Evolutionary conservation across 2,329 filamentous ascomycete genomes (phyloP).

Genomic region (Venturiaceae sp.): DNA sequence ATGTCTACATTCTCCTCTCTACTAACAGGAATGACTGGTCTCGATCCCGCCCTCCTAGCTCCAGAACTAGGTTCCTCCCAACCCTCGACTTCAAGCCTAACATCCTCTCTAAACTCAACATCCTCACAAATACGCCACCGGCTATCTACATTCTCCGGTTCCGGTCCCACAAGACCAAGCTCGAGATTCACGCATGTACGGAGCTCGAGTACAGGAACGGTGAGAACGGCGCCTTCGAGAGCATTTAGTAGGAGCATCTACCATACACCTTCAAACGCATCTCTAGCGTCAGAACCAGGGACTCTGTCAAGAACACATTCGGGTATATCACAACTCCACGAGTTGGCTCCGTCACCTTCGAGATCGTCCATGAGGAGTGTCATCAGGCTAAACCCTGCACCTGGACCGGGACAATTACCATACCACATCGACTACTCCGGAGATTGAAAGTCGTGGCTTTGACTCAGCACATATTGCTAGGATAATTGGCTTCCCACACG

Average conservation of each 20-base stretch:
- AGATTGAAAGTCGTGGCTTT: background rate
- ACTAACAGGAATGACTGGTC: slow-evolving; percentile 58
- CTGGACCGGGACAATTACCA: slow-evolving; percentile 20
- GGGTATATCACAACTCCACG: background rate
- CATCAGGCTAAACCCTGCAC: slow-evolving; percentile 15
- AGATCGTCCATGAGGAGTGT: slow-evolving; percentile 11
- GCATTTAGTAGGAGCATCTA: background rate
- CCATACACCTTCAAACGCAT: background rate
- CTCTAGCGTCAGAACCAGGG: background rate
- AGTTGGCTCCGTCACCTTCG: background rate
- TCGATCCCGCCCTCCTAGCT: background rate
- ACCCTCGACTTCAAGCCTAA: background rate
- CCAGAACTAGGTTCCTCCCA: background rate
- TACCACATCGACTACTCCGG: slow-evolving; percentile 18
- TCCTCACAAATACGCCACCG: background rate
- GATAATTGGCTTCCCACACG: too few relatives aligned
- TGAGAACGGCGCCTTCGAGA: slow-evolving; percentile 1
- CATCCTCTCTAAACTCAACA: background rate
- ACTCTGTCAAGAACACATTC: background rate
- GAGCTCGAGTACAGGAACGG: slow-evolving; percentile 3
- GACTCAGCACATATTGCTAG: too few relatives aligned
- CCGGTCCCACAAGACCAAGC: background rate
- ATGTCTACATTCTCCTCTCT: slow-evolving; percentile 82
- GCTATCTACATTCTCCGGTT: background rate
- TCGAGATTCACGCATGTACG: slow-evolving; percentile 1